phyloP scores from a whole-genome alignment of 352 stramenopile genomes.

The Thraustotheca clavata region DNA sequence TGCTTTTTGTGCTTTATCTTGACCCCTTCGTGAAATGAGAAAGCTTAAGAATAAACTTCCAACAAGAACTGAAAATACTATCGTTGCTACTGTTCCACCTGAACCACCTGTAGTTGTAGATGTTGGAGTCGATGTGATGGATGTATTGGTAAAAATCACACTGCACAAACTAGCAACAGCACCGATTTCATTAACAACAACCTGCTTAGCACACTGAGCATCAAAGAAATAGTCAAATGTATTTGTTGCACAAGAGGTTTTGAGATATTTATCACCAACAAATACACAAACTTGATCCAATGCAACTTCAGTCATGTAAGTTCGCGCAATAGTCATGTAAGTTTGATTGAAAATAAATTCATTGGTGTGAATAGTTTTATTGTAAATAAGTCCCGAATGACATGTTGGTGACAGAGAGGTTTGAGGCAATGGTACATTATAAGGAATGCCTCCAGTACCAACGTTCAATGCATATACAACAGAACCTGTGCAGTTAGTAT shows the following conservation, averaged over 20 bases:
- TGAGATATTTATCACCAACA: neutral
- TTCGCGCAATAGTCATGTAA: slow-evolving; percentile 1
- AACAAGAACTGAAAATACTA: slow-evolving; percentile 1
- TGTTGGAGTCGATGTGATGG: neutral
- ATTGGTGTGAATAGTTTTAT: neutral
- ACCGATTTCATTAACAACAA: neutral
- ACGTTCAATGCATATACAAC: neutral
- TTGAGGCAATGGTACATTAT: neutral
- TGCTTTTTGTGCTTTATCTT: too few species aligned
- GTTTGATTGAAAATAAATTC: neutral
- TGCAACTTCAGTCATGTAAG: neutral
- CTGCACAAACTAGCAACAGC: neutral
- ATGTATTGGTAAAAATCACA: neutral
- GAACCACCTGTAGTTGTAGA: neutral
- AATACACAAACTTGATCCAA: neutral
- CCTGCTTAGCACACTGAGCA: neutral
- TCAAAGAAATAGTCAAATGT: neutral
- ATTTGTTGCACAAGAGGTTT: neutral
- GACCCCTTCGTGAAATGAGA: neutral
- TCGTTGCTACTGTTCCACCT: neutral
- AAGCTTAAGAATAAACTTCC: neutral
- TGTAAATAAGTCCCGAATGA: neutral
- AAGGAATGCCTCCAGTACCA: neutral
- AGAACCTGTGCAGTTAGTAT: neutral
- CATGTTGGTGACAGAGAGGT: neutral